Evolutionary conservation across 129 eudicot genomes (phyloP), one percentile per base, ranked within the genome.

Genomic region (Centrapalus pauciflorus): DNA sequence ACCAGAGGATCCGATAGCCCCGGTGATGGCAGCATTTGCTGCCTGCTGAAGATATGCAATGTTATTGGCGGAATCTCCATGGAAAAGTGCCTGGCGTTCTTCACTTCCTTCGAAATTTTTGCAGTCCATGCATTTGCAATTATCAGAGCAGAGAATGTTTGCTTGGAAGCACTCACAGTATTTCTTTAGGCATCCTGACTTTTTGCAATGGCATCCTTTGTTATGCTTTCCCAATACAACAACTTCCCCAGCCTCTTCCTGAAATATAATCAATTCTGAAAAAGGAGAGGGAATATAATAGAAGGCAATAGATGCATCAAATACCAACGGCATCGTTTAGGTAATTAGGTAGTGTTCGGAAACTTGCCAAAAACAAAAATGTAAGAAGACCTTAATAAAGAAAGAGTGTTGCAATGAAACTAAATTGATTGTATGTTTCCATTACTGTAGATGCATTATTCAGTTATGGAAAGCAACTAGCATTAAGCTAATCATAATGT

Each of bases 121-220:
- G 83, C 97, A 91, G 74, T 91, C 97, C 82, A 87, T 64, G 76
- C 97, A 91, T 79, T 81, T 91, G 61, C 97, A 91, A 51, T 84
- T 87, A 23, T 91, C 97, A 4, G 97, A 91, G 76, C 97, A 91
- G 24, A 91, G 85, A 80, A 91, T 87, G 61, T 91, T 91, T 62
- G 97, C 97, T 72, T 91, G 97, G 43, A 87, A 91, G 68, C 97
- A 91, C 63, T 91, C 97, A 28, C 97, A 91, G 75, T 91, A 91
- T 79, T 91, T 91, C 64, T 91, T 91, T 62, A 91, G 79, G 67
- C 97, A 91, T 38, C 96, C 97, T 7, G 97, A 91, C 80, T 91
- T 91, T 77, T 87, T 91, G 90, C 97, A 91, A 52, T 91, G 90
- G 72, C 97, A 91, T 64, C 97, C 97, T 80, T 91, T 91, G 79